These are phyloP conservation scores for Trichoderma atrobrunneum DNA, from an alignment of 2,329 filamentous ascomycete species.

Conservation along the genomic window DNA sequence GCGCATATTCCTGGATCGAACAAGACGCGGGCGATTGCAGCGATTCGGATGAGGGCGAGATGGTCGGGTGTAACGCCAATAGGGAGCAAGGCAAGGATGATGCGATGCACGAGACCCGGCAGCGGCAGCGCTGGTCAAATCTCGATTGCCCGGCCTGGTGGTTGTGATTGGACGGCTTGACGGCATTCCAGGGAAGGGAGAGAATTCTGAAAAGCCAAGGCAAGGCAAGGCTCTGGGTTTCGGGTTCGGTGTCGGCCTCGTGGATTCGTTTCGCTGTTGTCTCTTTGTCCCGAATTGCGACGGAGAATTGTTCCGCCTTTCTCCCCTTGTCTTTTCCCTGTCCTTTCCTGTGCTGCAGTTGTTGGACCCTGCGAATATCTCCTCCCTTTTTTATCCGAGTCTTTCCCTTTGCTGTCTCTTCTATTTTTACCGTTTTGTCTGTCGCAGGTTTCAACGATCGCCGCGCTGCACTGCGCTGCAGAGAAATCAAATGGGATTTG, in stretches of 20 bases:
- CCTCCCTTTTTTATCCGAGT: background rate
- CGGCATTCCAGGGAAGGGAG: slow-evolving; percentile 11
- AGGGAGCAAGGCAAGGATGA: background rate
- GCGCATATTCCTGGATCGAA: background rate
- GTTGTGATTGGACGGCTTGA: background rate
- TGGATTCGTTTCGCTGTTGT: background rate
- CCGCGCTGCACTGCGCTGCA: no score
- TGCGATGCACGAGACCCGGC: background rate
- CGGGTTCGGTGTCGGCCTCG: background rate
- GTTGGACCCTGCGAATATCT: background rate
- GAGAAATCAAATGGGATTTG: no score
- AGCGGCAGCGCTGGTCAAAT: slow-evolving; percentile 1
- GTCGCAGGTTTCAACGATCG: background rate
- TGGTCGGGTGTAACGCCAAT: slow-evolving; percentile 13
- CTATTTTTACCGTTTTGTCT: background rate
- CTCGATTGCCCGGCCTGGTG: slow-evolving; percentile 1
- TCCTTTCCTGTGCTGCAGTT: background rate
- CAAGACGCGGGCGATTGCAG: background rate
- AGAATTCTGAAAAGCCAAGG: background rate
- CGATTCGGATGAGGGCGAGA: slow-evolving; percentile 4
- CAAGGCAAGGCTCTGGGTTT: background rate
- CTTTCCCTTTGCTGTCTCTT: background rate
- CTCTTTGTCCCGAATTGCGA: background rate
- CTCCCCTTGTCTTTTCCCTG: background rate
- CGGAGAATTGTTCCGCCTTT: slow-evolving; percentile 17